Conservation (phyloP, 1,139 yeast genomes). For the Yamadazyma membranifaciens region DNA sequence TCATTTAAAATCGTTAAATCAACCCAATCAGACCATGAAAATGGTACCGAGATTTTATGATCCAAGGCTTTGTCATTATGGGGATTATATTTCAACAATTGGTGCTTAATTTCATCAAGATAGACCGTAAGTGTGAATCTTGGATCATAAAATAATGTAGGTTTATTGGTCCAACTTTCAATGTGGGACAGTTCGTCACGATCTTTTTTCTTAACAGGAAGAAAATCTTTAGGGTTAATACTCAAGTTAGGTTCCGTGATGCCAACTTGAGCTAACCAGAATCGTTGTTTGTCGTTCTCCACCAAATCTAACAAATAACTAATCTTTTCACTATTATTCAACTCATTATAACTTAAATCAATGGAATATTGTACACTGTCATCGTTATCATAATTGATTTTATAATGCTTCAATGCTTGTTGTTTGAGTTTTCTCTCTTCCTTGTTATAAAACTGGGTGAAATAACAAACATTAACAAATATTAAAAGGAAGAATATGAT, state of each 20-base stretch:
- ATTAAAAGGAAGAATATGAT: background rate
- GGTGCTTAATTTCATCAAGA: conserved; percentile 25
- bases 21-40: conserved; percentile 34
- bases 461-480: conserved; percentile 1
- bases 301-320: conserved; percentile 23
- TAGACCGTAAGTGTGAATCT: conserved; percentile 33
- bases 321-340: conserved; percentile 22
- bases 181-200: conserved; percentile 2
- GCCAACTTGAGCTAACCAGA: conserved; percentile 28
- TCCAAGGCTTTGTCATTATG: conserved; percentile 10
- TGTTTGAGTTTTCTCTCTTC: conserved; percentile 1
- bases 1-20: conserved; percentile 25
- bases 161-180: conserved; percentile 18
- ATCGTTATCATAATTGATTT: conserved; percentile 3
- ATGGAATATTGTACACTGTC: conserved; percentile 2
- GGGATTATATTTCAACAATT: conserved; percentile 12
- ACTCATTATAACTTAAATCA: conserved; percentile 12
- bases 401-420: conserved; percentile 1
- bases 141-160: conserved; percentile 31
- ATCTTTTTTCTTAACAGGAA: conserved; percentile 15
- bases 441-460: background rate
- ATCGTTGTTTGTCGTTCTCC: conserved; percentile 21
- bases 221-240: conserved; percentile 21
- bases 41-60: conserved; percentile 20
- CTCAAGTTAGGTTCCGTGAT: conserved; percentile 21